These are phyloP conservation scores for Alternaria gaisen DNA, from an alignment of 2,329 filamentous ascomycete genomes.

Conservation along the genomic window DNA sequence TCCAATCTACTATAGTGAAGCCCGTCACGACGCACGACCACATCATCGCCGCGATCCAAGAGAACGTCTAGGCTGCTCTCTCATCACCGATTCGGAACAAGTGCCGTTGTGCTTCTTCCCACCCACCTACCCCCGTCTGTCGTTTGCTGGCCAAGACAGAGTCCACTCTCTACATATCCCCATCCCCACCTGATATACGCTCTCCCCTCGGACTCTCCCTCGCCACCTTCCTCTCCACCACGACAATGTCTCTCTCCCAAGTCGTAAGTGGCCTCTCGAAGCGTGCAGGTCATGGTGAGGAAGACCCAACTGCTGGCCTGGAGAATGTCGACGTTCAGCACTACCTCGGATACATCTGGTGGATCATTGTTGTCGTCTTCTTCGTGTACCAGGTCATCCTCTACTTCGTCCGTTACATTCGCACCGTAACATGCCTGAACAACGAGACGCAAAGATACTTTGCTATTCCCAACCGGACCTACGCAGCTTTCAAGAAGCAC, in stretches of 20 bases:
- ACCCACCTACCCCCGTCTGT: constrained; percentile 41
- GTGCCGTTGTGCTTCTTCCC: constrained; percentile 24
- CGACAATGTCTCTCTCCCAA: constrained; percentile 38
- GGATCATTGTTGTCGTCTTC: constrained; percentile 68
- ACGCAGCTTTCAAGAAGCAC: constrained; percentile 57
- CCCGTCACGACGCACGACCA: constrained; percentile 34
- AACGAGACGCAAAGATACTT: constrained; percentile 86
- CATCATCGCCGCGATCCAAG: constrained; percentile 26
- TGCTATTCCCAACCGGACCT: constrained; percentile 65
- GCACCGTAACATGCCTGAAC: constrained; percentile 77
- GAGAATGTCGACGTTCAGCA: constrained; percentile 48
- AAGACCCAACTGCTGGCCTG: constrained; percentile 39
- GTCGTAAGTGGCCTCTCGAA: constrained; percentile 26
- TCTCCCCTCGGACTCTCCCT: background rate
- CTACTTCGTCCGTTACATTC: constrained; percentile 71
- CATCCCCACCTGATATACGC: constrained; percentile 25
- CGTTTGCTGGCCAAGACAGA: constrained; percentile 52
- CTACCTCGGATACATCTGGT: constrained; percentile 59
- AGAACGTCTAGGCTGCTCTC: constrained; percentile 6
- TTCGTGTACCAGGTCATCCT: constrained; percentile 72
- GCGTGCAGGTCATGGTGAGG: constrained; percentile 31
- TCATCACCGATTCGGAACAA: constrained; percentile 17
- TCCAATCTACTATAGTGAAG: constrained; percentile 36
- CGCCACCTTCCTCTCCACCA: constrained; percentile 6
- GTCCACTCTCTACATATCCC: constrained; percentile 42